Evolutionary conservation across 2,329 filamentous ascomycete genomes (phyloP).

Genomic region (Cercospora sesami): DNA sequence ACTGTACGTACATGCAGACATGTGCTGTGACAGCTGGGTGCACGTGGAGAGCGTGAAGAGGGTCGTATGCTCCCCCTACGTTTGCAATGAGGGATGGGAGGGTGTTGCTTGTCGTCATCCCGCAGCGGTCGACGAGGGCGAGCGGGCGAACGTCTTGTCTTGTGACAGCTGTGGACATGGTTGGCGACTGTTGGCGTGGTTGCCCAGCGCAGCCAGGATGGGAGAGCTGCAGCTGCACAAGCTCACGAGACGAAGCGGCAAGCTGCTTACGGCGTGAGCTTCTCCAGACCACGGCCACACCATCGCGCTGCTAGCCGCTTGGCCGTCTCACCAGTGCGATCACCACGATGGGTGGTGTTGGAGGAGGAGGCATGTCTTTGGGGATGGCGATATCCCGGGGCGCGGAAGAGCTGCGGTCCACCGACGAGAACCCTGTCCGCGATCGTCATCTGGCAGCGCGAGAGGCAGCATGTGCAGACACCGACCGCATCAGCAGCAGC

Average conservation of each 20-base stretch:
- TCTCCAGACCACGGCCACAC: not conserved
- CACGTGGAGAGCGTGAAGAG: not conserved
- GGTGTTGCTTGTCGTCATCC: not conserved
- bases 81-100: not conserved
- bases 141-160: not conserved
- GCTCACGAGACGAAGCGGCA: constrained; percentile 7
- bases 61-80: not conserved
- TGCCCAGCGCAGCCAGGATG: not conserved
- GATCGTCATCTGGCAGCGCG: not conserved
- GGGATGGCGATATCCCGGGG: not conserved
- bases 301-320: not conserved
- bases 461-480: not conserved
- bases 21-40: not conserved
- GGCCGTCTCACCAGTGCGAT: not conserved
- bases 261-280: not conserved
- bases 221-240: not conserved
- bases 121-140: not conserved
- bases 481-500: not conserved
- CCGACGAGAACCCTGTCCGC: not conserved
- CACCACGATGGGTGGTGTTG: not conserved
- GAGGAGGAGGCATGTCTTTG: too few species aligned
- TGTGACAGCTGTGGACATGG: not conserved
- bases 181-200: not conserved
- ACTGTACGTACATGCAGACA: not conserved
- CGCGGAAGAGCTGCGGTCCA: not conserved